phyloP scores from a whole-genome alignment of 495 filamentous ascomycete genomes.

The Hypoxylon subgilvum region DNA sequence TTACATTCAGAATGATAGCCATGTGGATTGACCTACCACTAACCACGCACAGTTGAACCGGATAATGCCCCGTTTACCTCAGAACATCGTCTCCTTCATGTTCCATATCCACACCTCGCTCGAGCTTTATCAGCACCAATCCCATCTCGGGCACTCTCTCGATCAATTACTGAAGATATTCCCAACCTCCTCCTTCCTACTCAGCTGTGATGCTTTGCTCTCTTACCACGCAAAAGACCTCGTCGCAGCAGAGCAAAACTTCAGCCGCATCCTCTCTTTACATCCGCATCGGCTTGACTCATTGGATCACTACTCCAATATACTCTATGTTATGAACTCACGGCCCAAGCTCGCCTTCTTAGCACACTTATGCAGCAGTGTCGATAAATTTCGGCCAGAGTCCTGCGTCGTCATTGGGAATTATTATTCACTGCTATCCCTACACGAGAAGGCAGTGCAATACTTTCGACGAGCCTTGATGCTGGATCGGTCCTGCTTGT shows the following conservation, averaged over 20 bases:
- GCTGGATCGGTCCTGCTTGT: slow-evolving; percentile 87
- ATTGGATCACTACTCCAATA: slow-evolving; percentile 94
- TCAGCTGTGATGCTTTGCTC: slow-evolving; percentile 85
- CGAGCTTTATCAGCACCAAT: slow-evolving; percentile 85
- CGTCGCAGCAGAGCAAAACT: slow-evolving; percentile 81
- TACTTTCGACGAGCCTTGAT: slow-evolving; percentile 98
- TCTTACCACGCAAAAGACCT: slow-evolving; percentile 96
- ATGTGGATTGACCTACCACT: slow-evolving; percentile 7
- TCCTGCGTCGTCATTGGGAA: slow-evolving; percentile 97
- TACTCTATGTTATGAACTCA: slow-evolving; percentile 88
- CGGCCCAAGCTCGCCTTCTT: slow-evolving; percentile 90
- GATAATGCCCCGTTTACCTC: slow-evolving; percentile 67
- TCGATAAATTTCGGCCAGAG: slow-evolving; percentile 95
- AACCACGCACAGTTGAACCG: slow-evolving; percentile 52
- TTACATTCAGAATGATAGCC: slow-evolving; percentile 8
- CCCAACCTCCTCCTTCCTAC: slow-evolving; percentile 82
- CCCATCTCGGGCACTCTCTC: slow-evolving; percentile 73
- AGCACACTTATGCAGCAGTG: slow-evolving; percentile 83
- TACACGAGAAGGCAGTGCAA: slow-evolving; percentile 97
- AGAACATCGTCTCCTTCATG: slow-evolving; percentile 90
- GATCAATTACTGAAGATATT: slow-evolving; percentile 80
- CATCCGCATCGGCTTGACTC: slow-evolving; percentile 90
- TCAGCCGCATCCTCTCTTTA: slow-evolving; percentile 75
- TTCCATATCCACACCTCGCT: slow-evolving; percentile 90
- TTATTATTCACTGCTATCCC: slow-evolving; percentile 90